Percentiles rank a stretch among this genome's conserved stretches.
phyloP scores from a whole-genome alignment of 805 yeast species.

The Blastobotrys chiropterorum region DNA sequence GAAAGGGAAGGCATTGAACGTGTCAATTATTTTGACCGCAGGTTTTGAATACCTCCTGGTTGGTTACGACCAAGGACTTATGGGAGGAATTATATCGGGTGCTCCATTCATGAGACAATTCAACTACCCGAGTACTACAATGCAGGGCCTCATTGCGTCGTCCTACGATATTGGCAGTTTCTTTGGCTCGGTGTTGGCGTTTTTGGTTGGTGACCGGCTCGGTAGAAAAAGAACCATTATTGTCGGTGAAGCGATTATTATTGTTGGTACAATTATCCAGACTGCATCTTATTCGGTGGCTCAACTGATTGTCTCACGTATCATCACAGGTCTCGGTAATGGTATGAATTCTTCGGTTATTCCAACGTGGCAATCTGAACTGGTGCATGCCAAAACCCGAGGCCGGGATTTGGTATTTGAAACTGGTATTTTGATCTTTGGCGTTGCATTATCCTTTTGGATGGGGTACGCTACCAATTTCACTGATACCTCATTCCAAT shows the following conservation, averaged over 20 bases:
- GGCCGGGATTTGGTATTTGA: conserved; percentile 1
- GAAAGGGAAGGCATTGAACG: conserved; percentile 1
- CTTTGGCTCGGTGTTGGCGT: conserved; percentile 1
- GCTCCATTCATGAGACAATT: conserved; percentile 56
- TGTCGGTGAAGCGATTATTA: conserved; percentile 47
- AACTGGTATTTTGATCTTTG: conserved; percentile 1
- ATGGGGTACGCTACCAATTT: background rate
- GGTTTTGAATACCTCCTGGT: conserved; percentile 13
- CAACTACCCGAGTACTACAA: conserved; percentile 45
- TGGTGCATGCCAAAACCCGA: conserved; percentile 2
- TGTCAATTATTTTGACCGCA: conserved; percentile 2
- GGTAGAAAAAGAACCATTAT: conserved; percentile 62
- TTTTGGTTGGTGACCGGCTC: conserved; percentile 43
- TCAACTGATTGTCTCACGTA: conserved; percentile 66
- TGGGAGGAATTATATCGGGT: conserved; percentile 36
- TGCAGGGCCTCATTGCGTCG: conserved; percentile 53
- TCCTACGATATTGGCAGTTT: conserved; percentile 60
- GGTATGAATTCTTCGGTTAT: conserved; percentile 72
- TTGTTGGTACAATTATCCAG: conserved; percentile 56
- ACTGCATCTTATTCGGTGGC: conserved; percentile 53
- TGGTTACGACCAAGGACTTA: conserved; percentile 32
- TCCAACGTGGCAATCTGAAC: conserved; percentile 74
- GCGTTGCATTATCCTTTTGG: background rate
- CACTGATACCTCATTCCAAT: conserved; percentile 8
- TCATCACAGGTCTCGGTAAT: conserved; percentile 65